Evolutionary conservation across 2,329 filamentous ascomycete species (phyloP).

Genomic region (Epicoccum sorghinum): DNA sequence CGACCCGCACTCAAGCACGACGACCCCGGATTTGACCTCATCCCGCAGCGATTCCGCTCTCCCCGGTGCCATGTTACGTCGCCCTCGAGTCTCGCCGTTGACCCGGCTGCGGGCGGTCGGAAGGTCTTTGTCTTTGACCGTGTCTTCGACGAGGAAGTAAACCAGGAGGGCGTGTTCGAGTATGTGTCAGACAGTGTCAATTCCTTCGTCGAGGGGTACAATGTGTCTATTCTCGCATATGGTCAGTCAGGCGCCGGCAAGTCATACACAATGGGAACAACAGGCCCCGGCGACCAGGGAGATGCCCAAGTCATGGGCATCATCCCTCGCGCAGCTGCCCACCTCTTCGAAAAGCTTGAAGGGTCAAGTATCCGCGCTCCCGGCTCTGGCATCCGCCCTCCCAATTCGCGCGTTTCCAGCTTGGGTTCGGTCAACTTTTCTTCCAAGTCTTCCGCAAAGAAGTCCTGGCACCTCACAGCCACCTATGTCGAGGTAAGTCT

Average conservation of each 20-base stretch:
- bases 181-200: constrained; percentile 89
- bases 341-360: constrained; percentile 87
- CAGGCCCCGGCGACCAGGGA: constrained; percentile 78
- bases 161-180: constrained; percentile 91
- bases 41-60: constrained; percentile 92
- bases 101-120: constrained; percentile 81
- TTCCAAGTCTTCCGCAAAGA: constrained; percentile 61
- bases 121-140: constrained; percentile 97
- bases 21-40: constrained; percentile 92
- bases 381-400: constrained; percentile 78
- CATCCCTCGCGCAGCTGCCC: constrained; percentile 86
- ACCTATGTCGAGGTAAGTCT: constrained; percentile 76
- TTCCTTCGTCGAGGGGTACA: constrained; percentile 94
- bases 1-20: constrained; percentile 81
- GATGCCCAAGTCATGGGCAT: constrained; percentile 81
- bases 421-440: constrained; percentile 55
- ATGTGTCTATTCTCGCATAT: constrained; percentile 95
- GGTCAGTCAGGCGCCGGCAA: constrained; percentile 98
- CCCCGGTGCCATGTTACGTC: constrained; percentile 91
- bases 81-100: constrained; percentile 83
- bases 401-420: constrained; percentile 71
- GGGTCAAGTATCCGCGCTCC: constrained; percentile 64
- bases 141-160: constrained; percentile 82
- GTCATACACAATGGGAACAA: constrained; percentile 98
- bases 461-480: constrained; percentile 88